phyloP scores from a whole-genome alignment of 2,329 filamentous ascomycete genomes.

The Claviceps sp. region DNA sequence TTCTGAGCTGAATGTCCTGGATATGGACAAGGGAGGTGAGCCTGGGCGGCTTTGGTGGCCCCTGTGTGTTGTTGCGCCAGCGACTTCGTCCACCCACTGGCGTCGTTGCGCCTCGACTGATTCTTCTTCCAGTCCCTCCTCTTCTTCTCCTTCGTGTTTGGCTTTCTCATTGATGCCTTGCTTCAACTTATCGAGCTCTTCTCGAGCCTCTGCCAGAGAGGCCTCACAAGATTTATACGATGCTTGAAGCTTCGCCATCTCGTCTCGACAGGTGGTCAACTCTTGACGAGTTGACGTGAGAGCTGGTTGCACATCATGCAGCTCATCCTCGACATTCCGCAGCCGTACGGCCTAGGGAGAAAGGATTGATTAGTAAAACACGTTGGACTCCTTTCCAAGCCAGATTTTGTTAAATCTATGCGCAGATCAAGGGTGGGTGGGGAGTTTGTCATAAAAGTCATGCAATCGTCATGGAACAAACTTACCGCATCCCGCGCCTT shows the following conservation, averaged over 20 bases:
- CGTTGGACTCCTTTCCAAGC: not conserved
- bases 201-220: slow-evolving; percentile 41
- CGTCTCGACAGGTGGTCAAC: slow-evolving; percentile 42
- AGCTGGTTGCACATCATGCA: slow-evolving; percentile 55
- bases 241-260: slow-evolving; percentile 48
- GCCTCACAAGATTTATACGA: slow-evolving; percentile 54
- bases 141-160: not conserved
- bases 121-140: slow-evolving; percentile 7
- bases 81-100: slow-evolving; percentile 21
- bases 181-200: slow-evolving; percentile 35
- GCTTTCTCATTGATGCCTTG: slow-evolving; percentile 14
- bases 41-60: slow-evolving; percentile 35
- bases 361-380: not conserved
- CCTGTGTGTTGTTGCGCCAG: slow-evolving; percentile 26
- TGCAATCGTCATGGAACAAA: slow-evolving; percentile 6
- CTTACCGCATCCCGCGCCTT: slow-evolving; percentile 78
- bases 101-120: slow-evolving; percentile 29
- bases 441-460: too few relatives aligned
- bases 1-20: slow-evolving; percentile 42
- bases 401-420: too few relatives aligned
- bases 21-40: slow-evolving; percentile 37
- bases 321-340: slow-evolving; percentile 65
- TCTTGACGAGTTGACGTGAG: slow-evolving; percentile 54
- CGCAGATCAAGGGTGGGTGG: too few relatives aligned
- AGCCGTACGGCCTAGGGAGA: slow-evolving; percentile 41